phyloP scores from a whole-genome alignment of 495 filamentous ascomycete species.

The Choiromyces venosus region DNA sequence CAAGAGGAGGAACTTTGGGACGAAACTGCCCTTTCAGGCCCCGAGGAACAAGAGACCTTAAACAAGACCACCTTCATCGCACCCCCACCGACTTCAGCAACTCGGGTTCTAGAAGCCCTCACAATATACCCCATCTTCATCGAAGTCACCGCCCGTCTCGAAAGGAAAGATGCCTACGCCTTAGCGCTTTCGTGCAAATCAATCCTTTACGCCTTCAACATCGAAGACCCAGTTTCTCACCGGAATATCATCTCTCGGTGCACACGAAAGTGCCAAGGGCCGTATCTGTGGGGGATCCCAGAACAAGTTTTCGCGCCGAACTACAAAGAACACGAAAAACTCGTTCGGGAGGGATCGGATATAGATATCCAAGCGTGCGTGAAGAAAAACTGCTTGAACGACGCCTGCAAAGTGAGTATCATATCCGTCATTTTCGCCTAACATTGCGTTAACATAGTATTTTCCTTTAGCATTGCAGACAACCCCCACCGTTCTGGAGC shows the following conservation, averaged over 20 bases:
- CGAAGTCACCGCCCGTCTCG: neutral
- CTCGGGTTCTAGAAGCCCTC: neutral
- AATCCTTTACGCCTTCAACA: neutral
- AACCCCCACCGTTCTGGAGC: neutral
- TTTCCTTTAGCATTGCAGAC: neutral
- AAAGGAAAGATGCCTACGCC: neutral
- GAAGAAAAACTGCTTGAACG: neutral
- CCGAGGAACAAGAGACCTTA: neutral
- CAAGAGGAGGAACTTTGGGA: neutral
- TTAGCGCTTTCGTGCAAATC: neutral
- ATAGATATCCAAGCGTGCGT: neutral
- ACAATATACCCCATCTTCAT: neutral
- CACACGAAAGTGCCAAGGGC: neutral
- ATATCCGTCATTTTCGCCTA: neutral
- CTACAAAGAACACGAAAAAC: neutral
- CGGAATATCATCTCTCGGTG: neutral
- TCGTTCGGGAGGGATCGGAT: neutral
- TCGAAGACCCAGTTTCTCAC: neutral
- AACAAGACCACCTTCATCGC: neutral
- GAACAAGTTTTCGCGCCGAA: neutral
- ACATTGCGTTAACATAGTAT: neutral
- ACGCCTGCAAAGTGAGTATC: neutral
- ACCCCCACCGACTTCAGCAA: neutral
- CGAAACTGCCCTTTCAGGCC: neutral
- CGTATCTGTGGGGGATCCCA: neutral